Evolutionary conservation across 495 filamentous ascomycete genomes (phyloP).

Genomic region (Friedmanniomyces simplex): DNA sequence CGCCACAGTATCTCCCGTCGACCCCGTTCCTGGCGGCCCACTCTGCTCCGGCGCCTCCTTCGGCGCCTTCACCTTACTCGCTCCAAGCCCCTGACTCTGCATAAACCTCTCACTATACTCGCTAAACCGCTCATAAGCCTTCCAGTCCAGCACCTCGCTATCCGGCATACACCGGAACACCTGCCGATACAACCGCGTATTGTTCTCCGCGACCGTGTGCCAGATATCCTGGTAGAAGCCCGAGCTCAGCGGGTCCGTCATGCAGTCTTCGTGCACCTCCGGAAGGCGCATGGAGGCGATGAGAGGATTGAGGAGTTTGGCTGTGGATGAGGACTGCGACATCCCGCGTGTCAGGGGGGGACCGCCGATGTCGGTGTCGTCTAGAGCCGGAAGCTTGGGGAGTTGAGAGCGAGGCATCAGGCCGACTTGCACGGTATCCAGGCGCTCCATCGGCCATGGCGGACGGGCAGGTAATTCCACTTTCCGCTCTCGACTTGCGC

Average conservation of each 20-base stretch:
- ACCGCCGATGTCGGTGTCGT: conserved; percentile 74
- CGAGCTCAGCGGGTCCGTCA: conserved; percentile 73
- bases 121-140: conserved; percentile 81
- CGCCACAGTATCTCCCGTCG: neutral
- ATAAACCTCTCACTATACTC: conserved; percentile 71
- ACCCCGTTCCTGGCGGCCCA: conserved; percentile 26
- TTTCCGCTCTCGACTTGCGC: neutral
- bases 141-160: conserved; percentile 86
- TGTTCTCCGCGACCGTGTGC: conserved; percentile 82
- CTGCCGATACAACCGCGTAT: conserved; percentile 81
- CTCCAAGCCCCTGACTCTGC: conserved; percentile 41
- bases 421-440: conserved; percentile 46
- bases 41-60: conserved; percentile 20
- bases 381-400: conserved; percentile 52
- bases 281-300: conserved; percentile 57
- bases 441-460: conserved; percentile 26
- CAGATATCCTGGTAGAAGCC: conserved; percentile 79
- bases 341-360: conserved; percentile 41
- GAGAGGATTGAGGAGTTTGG: conserved; percentile 44
- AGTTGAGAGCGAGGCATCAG: conserved; percentile 53
- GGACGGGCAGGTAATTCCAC: conserved; percentile 3
- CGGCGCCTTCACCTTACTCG: conserved; percentile 23
- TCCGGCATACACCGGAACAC: conserved; percentile 98
- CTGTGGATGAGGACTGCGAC: conserved; percentile 35
- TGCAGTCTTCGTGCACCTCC: conserved; percentile 56